Conservation (phyloP, 345 rosid genomes). For the Citropsis articulata region DNA sequence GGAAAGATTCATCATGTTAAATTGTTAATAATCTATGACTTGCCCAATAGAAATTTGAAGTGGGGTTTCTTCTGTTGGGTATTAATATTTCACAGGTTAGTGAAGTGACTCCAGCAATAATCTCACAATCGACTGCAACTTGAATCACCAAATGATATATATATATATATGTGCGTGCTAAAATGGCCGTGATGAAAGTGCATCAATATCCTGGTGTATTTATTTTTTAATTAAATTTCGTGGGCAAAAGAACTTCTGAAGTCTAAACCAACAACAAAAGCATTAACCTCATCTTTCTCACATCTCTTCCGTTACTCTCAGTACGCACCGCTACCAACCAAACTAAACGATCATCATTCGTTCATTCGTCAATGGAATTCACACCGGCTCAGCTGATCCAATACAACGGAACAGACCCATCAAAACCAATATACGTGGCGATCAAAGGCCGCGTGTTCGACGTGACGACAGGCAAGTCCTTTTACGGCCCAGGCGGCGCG, state of each 20-base stretch:
- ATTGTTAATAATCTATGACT: too few relatives aligned
- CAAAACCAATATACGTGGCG: slow-evolving; percentile 85
- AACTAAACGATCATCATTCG: neutral
- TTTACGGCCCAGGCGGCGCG: slow-evolving; percentile 73
- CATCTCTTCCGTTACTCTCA: too few relatives aligned
- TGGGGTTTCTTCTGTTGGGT: too few relatives aligned
- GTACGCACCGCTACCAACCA: neutral
- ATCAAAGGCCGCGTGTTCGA: slow-evolving; percentile 75
- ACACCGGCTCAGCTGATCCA: slow-evolving; percentile 59
- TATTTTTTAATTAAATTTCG: neutral
- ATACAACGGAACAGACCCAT: slow-evolving; percentile 66
- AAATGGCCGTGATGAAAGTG: neutral
- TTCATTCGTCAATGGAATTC: slow-evolving; percentile 52
- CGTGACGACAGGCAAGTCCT: slow-evolving; percentile 70
- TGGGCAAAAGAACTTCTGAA: neutral
- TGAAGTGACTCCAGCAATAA: too few relatives aligned
- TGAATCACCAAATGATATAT: too few relatives aligned
- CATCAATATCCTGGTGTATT: neutral
- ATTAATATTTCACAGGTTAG: too few relatives aligned
- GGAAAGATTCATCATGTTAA: too few relatives aligned
- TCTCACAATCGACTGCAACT: too few relatives aligned
- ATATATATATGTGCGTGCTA: too few relatives aligned
- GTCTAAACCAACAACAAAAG: neutral
- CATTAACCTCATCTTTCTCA: neutral
- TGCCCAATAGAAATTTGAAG: too few relatives aligned